Base-by-base conservation (phyloP, 2,329 filamentous ascomycete species). In the Escovopsis weberi region DNA sequence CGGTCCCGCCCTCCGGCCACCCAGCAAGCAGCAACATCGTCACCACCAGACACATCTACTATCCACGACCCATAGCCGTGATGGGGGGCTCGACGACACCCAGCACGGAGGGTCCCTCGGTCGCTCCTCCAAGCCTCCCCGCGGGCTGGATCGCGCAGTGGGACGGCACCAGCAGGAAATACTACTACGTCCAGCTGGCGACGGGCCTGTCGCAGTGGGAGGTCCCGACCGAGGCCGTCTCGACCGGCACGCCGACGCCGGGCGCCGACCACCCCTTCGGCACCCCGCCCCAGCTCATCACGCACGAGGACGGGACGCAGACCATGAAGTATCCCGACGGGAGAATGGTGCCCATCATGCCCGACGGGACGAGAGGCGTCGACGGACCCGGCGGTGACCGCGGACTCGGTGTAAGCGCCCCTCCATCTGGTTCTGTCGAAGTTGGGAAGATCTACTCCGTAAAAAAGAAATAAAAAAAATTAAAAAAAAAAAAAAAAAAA, bases 181-280 rank as follows among this genome's bases (percentile, higher is more conserved):
- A 81, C 58, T 82, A 82, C 59, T 82, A 75, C 57, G 80, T 85
- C 40, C 79, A 84, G 59, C 72, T 85, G 43, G 78, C 77, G 42
- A 84, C 80, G 7, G 80, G 80, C 39, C 68, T 75, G 33, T 82
- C 80, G 48, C 80, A 84, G 60, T 85, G 81, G 80, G 80, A 84
- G n/a, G 70, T 73, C 30, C 80, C 80, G 30, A 83, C 75, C 12
- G 67, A 75, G 45, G 69, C 78, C 40, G 78, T 74, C 7, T 76
- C 74, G 37, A 70, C 73, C 19, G 75, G 77, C 47, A 75, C 66
- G 54, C 44, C 44, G 32, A 78, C 74, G 33, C 78, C 74, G 38
- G 71, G 64, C 47, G 53, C 58, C 46, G 74, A 80, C 18, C 78
- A 82, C 52, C 79, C 78, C 5, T 82, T 80, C 59, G 74, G 75